Evolutionary conservation across 371 early-diverging fungal genomes (phyloP).

Genomic region (Chytridium lagenaria): DNA sequence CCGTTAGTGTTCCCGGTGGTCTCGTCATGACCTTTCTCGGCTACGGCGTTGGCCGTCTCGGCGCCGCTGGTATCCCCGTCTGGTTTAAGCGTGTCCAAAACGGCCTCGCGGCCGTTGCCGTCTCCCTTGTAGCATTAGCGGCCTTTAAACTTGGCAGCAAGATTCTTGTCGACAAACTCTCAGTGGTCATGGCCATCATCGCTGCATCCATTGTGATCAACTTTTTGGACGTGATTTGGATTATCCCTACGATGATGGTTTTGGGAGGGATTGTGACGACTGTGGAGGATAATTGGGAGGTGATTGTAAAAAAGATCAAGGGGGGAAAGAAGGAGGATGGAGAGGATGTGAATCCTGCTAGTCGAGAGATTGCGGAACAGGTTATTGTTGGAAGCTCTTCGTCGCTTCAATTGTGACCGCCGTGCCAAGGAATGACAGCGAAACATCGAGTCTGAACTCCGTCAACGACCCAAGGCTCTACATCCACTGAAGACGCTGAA

Average conservation of each 20-base stretch:
- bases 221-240: constrained; percentile 53
- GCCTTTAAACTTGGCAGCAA: constrained; percentile 57
- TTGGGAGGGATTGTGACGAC: constrained; percentile 57
- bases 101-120: constrained; percentile 58
- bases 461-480: constrained; percentile 9
- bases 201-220: constrained; percentile 51
- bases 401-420: background rate
- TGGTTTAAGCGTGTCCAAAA: constrained; percentile 58
- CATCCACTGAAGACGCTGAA: background rate
- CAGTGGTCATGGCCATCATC: constrained; percentile 44
- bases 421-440: background rate
- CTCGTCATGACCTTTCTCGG: constrained; percentile 60
- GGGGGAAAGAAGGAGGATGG: background rate
- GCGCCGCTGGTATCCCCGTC: constrained; percentile 46
- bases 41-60: constrained; percentile 51
- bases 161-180: constrained; percentile 51
- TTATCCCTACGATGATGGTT: constrained; percentile 62
- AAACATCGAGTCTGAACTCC: too few relatives aligned
- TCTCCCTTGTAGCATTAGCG: constrained; percentile 66
- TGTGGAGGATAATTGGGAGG: constrained; percentile 20
- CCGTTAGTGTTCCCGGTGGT: constrained; percentile 55
- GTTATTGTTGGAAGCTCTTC: background rate
- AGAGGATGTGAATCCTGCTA: background rate
- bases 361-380: background rate
- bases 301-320: background rate